A percentile compares a stretch with the other conserved stretches of the same genome.
Conservation (phyloP, 2,329 filamentous ascomycete genomes). For the Macrophomina pseudophaseolina region DNA sequence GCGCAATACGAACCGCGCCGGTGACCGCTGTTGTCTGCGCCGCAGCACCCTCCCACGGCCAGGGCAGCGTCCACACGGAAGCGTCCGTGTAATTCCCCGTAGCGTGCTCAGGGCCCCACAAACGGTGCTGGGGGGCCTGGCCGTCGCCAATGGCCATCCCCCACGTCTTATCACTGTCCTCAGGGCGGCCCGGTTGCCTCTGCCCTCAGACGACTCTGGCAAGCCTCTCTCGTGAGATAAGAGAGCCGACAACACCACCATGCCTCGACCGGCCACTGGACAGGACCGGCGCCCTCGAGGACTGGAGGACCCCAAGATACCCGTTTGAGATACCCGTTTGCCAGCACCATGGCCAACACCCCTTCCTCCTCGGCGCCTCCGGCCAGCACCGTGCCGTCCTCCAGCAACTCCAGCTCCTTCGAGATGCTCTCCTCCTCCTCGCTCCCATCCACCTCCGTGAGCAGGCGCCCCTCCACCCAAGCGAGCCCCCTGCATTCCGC, state of each 20-base stretch:
- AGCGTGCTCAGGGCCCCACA: conserved; percentile 1
- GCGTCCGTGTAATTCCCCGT: conserved; percentile 10
- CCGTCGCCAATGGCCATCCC: conserved; percentile 15
- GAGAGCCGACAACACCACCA: background rate
- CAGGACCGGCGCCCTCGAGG: background rate
- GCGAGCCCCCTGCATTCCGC: background rate
- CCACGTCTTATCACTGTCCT: conserved; percentile 21
- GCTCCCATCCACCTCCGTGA: background rate
- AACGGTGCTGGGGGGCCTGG: background rate
- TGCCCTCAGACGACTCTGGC: background rate
- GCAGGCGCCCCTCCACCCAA: background rate
- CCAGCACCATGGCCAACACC: conserved; percentile 11
- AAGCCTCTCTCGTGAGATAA: background rate
- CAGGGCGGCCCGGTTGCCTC: background rate
- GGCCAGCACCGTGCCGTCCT: background rate
- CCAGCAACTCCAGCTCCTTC: conserved; percentile 8
- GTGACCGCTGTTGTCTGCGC: background rate
- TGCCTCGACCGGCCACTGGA: background rate
- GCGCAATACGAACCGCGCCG: background rate
- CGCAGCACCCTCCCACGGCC: background rate
- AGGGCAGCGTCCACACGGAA: background rate
- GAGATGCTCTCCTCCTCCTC: conserved; percentile 4
- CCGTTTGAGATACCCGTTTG: conserved; percentile 19
- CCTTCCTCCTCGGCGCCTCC: background rate
- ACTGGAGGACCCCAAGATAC: background rate